phyloP scores from a whole-genome alignment of 306 rosid genomes.

The Medicago truncatula region MtrunA17r5.0-ANR NC_053048.1:41003001-41003500 shows the following conservation, averaged over 20 bases:
- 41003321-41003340: slow-evolving; percentile 10
- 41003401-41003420: no score
- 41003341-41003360: not conserved
- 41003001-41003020: slow-evolving; percentile 38
- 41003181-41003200: slow-evolving; percentile 58
- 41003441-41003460: no score
- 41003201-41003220: slow-evolving; percentile 48
- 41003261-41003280: slow-evolving; percentile 54
- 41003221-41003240: slow-evolving; percentile 43
- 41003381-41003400: no score
- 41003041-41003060: not conserved
- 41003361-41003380: not conserved
- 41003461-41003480: not conserved
- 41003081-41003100: no score
- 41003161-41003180: slow-evolving; percentile 55
- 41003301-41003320: slow-evolving; percentile 66
- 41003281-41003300: slow-evolving; percentile 73
- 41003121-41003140: not conserved
- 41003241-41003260: slow-evolving; percentile 45
- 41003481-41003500: no score
- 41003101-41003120: no score
- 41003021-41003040: slow-evolving; percentile 75
- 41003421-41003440: no score
- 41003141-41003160: not conserved
- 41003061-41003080: no score